Percentiles rank a stretch among this genome's conserved stretches.
Evolutionary conservation across 2,329 filamentous ascomycete genomes (phyloP).

Genomic region (Didymella keratinophila): DNA sequence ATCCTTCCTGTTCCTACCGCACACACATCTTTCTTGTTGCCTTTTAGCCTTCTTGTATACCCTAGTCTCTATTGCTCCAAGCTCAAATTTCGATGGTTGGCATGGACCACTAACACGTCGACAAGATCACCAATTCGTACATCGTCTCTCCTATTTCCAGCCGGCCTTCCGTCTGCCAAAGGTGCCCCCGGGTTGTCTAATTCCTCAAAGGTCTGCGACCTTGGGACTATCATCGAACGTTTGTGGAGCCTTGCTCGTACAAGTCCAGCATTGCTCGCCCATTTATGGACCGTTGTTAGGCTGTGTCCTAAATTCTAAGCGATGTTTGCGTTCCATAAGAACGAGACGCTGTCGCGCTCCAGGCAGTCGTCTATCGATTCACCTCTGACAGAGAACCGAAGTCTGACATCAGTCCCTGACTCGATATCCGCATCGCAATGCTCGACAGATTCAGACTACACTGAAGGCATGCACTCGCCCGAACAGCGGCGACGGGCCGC

Average conservation of each 20-base stretch:
- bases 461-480: slow-evolving; percentile 42
- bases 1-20: slow-evolving; percentile 18
- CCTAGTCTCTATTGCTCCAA: slow-evolving; percentile 24
- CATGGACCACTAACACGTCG: slow-evolving; percentile 37
- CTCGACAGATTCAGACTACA: slow-evolving; percentile 34
- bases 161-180: slow-evolving; percentile 37
- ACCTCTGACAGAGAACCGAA: slow-evolving; percentile 31
- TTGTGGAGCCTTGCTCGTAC: slow-evolving; percentile 39
- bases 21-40: slow-evolving; percentile 5
- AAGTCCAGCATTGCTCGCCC: slow-evolving; percentile 32
- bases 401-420: slow-evolving; percentile 35
- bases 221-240: slow-evolving; percentile 20
- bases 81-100: slow-evolving; percentile 30
- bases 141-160: slow-evolving; percentile 25
- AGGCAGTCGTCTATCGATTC: slow-evolving; percentile 48
- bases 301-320: slow-evolving; percentile 24
- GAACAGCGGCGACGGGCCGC: slow-evolving; percentile 37
- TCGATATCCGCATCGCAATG: slow-evolving; percentile 35
- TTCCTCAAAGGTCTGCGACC: slow-evolving; percentile 39
- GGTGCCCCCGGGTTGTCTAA: slow-evolving; percentile 32
- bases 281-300: slow-evolving; percentile 30
- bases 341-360: slow-evolving; percentile 38
- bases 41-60: slow-evolving; percentile 8
- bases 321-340: slow-evolving; percentile 51
- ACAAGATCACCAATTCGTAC: slow-evolving; percentile 25